These are phyloP conservation scores for Dalbergia cultrata DNA, from an alignment of 306 rosid genomes.

Conservation along the genomic window DNA sequence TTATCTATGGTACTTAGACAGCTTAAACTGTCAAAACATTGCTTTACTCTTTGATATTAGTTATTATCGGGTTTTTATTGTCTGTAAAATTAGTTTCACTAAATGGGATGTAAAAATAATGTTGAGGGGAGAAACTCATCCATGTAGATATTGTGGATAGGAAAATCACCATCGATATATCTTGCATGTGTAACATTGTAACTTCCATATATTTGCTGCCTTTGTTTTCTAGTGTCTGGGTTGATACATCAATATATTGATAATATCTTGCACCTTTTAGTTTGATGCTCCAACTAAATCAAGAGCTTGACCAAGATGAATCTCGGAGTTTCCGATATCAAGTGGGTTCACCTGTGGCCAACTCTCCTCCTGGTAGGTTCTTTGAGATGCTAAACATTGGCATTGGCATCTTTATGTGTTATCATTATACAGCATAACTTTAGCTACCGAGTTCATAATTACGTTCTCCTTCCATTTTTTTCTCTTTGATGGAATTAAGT, in stretches of 20 bases:
- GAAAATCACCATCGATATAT: slow-evolving; percentile 13
- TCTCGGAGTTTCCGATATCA: slow-evolving; percentile 77
- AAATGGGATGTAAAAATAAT: background rate
- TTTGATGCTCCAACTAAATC: slow-evolving; percentile 92
- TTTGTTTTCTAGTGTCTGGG: slow-evolving; percentile 27
- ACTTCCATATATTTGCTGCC: slow-evolving; percentile 26
- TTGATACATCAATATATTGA: slow-evolving; percentile 30
- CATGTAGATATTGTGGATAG: slow-evolving; percentile 11
- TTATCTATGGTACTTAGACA: slow-evolving; percentile 4
- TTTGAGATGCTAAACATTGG: slow-evolving; percentile 37
- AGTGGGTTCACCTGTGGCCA: slow-evolving; percentile 87
- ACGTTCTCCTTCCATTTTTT: slow-evolving; percentile 40
- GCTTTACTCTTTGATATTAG: slow-evolving; percentile 14
- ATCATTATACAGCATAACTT: background rate
- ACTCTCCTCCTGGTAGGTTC: slow-evolving; percentile 93
- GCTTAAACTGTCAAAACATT: slow-evolving; percentile 6
- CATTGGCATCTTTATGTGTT: slow-evolving; percentile 26
- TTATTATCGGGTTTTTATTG: slow-evolving; percentile 13
- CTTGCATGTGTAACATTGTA: slow-evolving; percentile 21
- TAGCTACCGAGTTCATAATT: slow-evolving; percentile 5
- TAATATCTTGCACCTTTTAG: slow-evolving; percentile 52
- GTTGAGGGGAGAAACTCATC: background rate
- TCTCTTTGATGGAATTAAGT: slow-evolving; percentile 39
- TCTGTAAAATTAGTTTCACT: background rate
- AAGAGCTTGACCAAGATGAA: slow-evolving; percentile 96